A percentile compares a stretch with the other conserved stretches of the same genome.
Conservation (phyloP, 805 yeast species). For the Clavispora phyllophila region DNA sequence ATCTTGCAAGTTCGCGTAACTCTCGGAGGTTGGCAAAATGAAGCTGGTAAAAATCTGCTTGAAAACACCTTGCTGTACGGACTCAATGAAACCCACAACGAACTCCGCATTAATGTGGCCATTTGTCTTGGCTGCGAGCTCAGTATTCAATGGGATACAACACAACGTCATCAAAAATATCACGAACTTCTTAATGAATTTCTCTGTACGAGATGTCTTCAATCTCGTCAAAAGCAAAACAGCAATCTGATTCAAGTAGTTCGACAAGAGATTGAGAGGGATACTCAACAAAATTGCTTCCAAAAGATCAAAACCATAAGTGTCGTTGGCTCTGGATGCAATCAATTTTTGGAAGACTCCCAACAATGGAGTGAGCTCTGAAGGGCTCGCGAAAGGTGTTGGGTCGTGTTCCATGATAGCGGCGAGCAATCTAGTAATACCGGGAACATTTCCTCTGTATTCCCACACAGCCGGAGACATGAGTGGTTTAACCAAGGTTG, state of each 20-base stretch:
- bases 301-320: conserved; percentile 77
- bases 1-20: conserved; percentile 47
- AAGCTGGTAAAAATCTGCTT: conserved; percentile 45
- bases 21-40: conserved; percentile 48
- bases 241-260: conserved; percentile 66
- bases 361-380: conserved; percentile 63
- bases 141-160: conserved; percentile 28
- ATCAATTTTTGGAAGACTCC: conserved; percentile 96
- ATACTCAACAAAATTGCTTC: conserved; percentile 60
- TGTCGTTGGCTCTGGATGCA: conserved; percentile 77
- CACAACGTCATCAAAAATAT: conserved; percentile 55
- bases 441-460: conserved; percentile 87
- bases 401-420: conserved; percentile 56
- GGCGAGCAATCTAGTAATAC: conserved; percentile 73
- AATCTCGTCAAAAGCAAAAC: conserved; percentile 73
- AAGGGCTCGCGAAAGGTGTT: conserved; percentile 29
- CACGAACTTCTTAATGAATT: conserved; percentile 66
- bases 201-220: conserved; percentile 77
- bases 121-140: conserved; percentile 29
- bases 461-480: conserved; percentile 95
- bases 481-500: conserved; percentile 69
- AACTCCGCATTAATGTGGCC: conserved; percentile 38
- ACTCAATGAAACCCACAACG: conserved; percentile 60
- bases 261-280: conserved; percentile 45
- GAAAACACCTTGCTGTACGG: conserved; percentile 61